Evolutionary conservation across 305 asterid species (phyloP), one percentile per base, ranked within the genome.

Genomic region (Solanum chacoense): DNA sequence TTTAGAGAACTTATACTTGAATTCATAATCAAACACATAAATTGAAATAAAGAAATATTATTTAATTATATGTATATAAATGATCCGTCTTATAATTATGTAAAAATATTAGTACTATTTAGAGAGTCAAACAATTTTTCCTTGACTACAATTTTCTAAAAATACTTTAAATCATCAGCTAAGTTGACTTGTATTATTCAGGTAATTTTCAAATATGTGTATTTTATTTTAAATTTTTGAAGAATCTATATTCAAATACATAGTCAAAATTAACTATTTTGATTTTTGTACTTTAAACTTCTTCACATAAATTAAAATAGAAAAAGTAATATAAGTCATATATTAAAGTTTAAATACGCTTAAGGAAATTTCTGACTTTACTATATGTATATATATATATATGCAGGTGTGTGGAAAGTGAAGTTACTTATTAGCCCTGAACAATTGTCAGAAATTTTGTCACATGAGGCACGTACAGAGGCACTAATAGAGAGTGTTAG

Each of bases 401-500:
- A 35, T 11, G 11, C 9, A 77, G 94, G 95, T 28, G 90, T 91
- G 63, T 94, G 96, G 96, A 94, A 93, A 36, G 96, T 94, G 89
- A 90, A 93, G 87, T 91, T 94, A 31, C 93, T 93, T 4, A 94
- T 94, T 13, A 91, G 88, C 89, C 90, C 95, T 4, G 94, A 94
- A 9, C 94, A 90, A 89, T 71, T 93, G 87, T 91, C 96, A 71
- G 94, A 94, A 59, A 94, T 94, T 73, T 59, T 94, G 80, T 90
- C 95, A 42, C 94, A 94, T 87, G 96, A 93, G 90, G 92, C 92
- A 24, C 93, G 91, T 16, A 94, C 94, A 35, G 94, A 92, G 90
- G 95, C 91, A 78, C 93, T 93, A 35, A 93, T 94, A 3, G 93
- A 94, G 88, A 93, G 92, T 71, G 93, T 94, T 3, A 87, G 96